Percentiles rank a stretch among this genome's conserved stretches.
Conservation (phyloP, 805 yeast species). For the Starmerella cellae region DNA sequence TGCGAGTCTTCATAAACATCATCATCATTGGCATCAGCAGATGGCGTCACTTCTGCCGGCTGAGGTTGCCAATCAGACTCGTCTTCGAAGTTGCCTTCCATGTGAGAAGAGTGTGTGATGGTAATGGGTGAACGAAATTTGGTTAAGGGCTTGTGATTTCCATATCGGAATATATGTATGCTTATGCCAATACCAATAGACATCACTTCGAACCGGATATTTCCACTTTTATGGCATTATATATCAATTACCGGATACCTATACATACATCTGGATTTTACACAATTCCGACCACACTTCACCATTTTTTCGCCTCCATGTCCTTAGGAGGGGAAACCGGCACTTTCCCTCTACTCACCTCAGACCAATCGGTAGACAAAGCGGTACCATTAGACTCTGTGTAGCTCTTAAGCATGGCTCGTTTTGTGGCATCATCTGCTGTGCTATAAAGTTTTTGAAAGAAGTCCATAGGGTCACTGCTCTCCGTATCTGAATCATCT, state of each 20-base stretch:
- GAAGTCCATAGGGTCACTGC: conserved; percentile 42
- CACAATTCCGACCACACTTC: too few species aligned
- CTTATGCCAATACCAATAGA: too few species aligned
- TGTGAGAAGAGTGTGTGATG: neutral
- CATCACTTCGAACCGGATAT: too few species aligned
- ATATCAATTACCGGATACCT: too few species aligned
- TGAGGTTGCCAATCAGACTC: neutral
- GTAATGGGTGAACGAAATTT: neutral
- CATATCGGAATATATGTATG: too few species aligned
- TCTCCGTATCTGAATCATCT: conserved; percentile 30
- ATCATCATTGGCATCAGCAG: conserved; percentile 24
- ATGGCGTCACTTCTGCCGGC: neutral
- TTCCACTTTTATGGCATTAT: too few species aligned
- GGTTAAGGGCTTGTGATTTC: too few species aligned
- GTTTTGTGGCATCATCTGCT: conserved; percentile 73
- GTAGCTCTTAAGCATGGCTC: conserved; percentile 96
- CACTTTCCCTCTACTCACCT: conserved; percentile 53
- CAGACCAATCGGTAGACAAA: conserved; percentile 85
- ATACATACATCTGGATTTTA: too few species aligned
- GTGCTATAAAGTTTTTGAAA: conserved; percentile 60
- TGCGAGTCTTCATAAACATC: conserved; percentile 49
- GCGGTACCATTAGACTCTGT: conserved; percentile 91
- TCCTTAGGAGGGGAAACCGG: conserved; percentile 68
- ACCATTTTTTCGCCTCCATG: conserved; percentile 41
- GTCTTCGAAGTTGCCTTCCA: neutral